Base-by-base conservation (phyloP, 768 basidiomycete species). In the Suillus variegatus region DNA sequence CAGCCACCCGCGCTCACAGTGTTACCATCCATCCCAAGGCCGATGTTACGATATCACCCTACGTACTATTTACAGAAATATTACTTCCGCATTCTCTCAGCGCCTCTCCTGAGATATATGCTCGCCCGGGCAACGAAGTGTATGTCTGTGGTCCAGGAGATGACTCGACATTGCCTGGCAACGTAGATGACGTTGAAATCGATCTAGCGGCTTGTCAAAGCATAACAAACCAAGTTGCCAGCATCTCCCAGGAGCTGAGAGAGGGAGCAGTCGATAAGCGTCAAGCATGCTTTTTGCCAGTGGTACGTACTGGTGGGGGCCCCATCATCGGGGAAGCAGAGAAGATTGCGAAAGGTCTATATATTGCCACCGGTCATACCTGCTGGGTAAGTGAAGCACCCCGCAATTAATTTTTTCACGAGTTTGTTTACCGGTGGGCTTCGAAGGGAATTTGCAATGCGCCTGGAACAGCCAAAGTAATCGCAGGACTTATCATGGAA, bases 1-100 rank as follows among this genome's bases (percentile, higher is more conserved):
- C 79, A n/a, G 83, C 82, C 51, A 87, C 83, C 7, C 88, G 91
- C 62, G 90, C 89, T 0, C 91, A 93, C 74, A 91, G 90, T 70
- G 83, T 93, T 71, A 86, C 85, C 9, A 85, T 92, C 67, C 84
- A 78, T 16, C 84, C 88, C 0, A 72, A 75, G 22, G 71, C 81
- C 4, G 73, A 72, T 10, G 76, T 78, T 38, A 73, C 74, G 28
- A 83, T 94, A 72, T 80, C 89, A 6, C 90, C 93, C 2, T 92
- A 94, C 72, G 90, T 91, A 44, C 82, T 95, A 62, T 97, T 95
- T 77, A 93, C 94, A 38, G 89, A 90, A 73, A 91, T 97, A 69
- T 67, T 72, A 36, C 75, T 85, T 63, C 74, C 74, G 6, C 71
- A 65, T 22, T 71, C 63, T 32, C 70, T 65, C 35, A 71, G 70